Conservation (phyloP, 2,329 filamentous ascomycete genomes). For the Mycogone perniciosa region DNA sequence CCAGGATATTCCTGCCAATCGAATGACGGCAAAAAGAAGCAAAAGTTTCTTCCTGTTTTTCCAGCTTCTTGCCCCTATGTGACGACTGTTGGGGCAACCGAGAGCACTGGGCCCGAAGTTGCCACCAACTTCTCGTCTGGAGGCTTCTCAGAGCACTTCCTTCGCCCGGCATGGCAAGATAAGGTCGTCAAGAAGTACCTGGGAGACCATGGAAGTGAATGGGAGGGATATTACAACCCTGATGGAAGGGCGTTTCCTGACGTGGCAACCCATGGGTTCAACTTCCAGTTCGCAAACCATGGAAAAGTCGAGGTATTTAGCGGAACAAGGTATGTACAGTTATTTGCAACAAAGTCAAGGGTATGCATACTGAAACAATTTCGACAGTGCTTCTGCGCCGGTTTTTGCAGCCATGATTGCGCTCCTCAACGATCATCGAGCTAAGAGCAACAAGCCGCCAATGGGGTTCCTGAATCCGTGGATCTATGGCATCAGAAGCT, state of each 20-base stretch:
- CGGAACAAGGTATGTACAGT: slow-evolving; percentile 26
- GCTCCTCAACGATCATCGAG: slow-evolving; percentile 57
- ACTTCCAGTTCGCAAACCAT: slow-evolving; percentile 29
- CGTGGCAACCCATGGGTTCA: slow-evolving; percentile 47
- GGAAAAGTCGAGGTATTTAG: slow-evolving; percentile 21
- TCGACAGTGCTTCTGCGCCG: slow-evolving; percentile 49
- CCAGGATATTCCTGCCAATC: slow-evolving; percentile 30
- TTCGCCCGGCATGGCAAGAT: slow-evolving; percentile 38
- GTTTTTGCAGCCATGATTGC: slow-evolving; percentile 57
- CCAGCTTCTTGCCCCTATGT: slow-evolving; percentile 51
- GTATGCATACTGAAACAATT: not conserved
- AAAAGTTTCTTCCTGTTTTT: slow-evolving; percentile 29
- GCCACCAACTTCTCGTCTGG: slow-evolving; percentile 47
- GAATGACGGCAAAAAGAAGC: slow-evolving; percentile 29
- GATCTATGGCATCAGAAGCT: slow-evolving; percentile 39
- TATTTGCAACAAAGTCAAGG: too few species aligned
- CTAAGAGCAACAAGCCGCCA: slow-evolving; percentile 44
- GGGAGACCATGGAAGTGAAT: slow-evolving; percentile 39
- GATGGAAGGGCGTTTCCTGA: slow-evolving; percentile 55
- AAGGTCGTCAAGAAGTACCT: slow-evolving; percentile 40
- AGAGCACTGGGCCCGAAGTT: slow-evolving; percentile 43
- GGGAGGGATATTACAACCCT: slow-evolving; percentile 39
- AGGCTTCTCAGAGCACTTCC: slow-evolving; percentile 44
- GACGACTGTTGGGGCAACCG: slow-evolving; percentile 56
- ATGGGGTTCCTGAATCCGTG: slow-evolving; percentile 59